A percentile compares a stretch with the other conserved stretches of the same genome.
These are phyloP conservation scores for Cucurbita maxima DNA, from an alignment of 306 rosid species.

Conservation along the genomic window DNA sequence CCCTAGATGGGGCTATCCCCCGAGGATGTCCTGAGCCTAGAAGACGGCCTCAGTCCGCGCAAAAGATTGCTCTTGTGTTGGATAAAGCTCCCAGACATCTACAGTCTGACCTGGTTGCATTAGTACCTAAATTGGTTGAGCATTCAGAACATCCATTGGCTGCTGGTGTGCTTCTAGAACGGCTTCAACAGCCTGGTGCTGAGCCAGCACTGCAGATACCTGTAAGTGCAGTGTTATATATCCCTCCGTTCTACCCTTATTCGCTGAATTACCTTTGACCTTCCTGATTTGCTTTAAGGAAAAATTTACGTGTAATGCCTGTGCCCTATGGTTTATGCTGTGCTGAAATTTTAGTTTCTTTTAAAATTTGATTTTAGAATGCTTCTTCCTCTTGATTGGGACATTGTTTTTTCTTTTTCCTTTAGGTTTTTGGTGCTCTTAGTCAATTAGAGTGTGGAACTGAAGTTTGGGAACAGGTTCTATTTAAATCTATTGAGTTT, in stretches of 20 bases:
- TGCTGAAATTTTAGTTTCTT: not conserved
- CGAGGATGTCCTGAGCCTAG: slow-evolving; percentile 97
- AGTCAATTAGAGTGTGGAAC: slow-evolving; percentile 85
- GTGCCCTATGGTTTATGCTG: not conserved
- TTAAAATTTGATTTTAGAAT: not conserved
- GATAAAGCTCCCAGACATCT: slow-evolving; percentile 95
- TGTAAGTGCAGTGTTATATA: slow-evolving; percentile 38
- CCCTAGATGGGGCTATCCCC: slow-evolving; percentile 90
- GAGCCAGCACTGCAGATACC: slow-evolving; percentile 74
- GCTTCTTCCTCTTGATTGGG: slow-evolving; percentile 17
- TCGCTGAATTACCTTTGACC: not conserved
- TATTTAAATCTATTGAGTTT: slow-evolving; percentile 70
- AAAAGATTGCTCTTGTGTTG: slow-evolving; percentile 80
- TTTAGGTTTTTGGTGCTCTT: slow-evolving; percentile 80
- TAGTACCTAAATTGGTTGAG: slow-evolving; percentile 93
- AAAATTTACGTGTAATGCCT: not conserved
- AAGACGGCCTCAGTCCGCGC: slow-evolving; percentile 91
- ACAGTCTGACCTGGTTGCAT: slow-evolving; percentile 77
- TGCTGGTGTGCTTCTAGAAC: slow-evolving; percentile 80
- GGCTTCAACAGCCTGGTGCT: slow-evolving; percentile 83
- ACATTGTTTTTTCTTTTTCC: not conserved
- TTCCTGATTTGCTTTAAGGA: not conserved
- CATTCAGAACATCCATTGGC: slow-evolving; percentile 91
- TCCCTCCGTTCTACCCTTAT: slow-evolving; percentile 11
- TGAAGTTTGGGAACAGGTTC: slow-evolving; percentile 89